These are phyloP conservation scores for Akanthomyces uredinophilus DNA, from an alignment of 2,329 filamentous ascomycete genomes.

Conservation along the genomic window DNA sequence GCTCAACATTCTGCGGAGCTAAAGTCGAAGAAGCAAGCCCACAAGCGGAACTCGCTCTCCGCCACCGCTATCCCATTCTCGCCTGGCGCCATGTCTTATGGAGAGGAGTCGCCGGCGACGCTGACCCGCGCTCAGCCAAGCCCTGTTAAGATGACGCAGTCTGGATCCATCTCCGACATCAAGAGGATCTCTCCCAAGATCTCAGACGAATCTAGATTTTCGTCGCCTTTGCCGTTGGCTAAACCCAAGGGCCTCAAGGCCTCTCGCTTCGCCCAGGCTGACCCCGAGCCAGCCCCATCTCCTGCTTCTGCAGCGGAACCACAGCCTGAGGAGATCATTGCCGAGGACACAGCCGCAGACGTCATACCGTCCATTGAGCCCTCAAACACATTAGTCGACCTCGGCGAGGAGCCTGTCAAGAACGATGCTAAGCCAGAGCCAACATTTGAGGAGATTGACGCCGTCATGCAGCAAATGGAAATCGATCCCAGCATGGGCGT, in stretches of 20 bases:
- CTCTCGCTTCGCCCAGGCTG: constrained; percentile 40
- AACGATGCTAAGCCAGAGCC: constrained; percentile 31
- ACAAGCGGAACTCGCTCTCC: constrained; percentile 50
- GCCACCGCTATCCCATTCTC: constrained; percentile 67
- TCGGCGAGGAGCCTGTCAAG: constrained; percentile 19
- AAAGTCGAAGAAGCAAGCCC: neutral
- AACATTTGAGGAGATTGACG: constrained; percentile 82
- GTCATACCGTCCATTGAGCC: constrained; percentile 15
- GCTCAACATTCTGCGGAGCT: constrained; percentile 11
- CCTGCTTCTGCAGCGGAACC: constrained; percentile 21
- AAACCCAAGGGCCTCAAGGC: constrained; percentile 39
- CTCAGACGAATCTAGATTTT: constrained; percentile 42
- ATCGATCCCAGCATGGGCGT: constrained; percentile 69
- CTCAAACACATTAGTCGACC: constrained; percentile 18
- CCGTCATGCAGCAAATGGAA: constrained; percentile 80
- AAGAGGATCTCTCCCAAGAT: constrained; percentile 13
- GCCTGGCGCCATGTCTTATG: constrained; percentile 34
- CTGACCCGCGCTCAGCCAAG: constrained; percentile 5
- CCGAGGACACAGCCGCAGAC: neutral
- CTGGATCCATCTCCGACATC: neutral
- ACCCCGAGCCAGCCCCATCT: constrained; percentile 27
- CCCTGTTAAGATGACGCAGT: constrained; percentile 3
- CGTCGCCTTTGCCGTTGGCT: constrained; percentile 38
- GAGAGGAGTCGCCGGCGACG: constrained; percentile 21
- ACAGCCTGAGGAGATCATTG: constrained; percentile 11